A percentile compares a stretch with the other conserved stretches of the same genome.
Conservation (phyloP, 129 eudicot species). For the Centaurea solstitialis region DNA sequence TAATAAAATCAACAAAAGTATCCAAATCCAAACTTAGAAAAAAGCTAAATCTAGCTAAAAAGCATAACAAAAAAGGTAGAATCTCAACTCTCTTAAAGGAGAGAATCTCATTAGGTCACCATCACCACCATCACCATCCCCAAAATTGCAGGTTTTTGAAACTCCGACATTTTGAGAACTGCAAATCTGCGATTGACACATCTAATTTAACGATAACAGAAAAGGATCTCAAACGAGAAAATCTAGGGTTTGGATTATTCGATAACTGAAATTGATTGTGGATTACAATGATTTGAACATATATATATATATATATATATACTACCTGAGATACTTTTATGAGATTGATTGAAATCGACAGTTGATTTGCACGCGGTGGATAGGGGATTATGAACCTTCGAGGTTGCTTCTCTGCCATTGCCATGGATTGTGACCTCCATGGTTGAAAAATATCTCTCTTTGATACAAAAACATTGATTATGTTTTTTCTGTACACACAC, state of each 20-base stretch:
- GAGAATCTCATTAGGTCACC: not conserved
- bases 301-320: not conserved
- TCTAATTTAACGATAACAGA: not conserved
- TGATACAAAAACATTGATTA: no score
- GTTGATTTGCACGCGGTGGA: not conserved
- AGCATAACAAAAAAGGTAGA: not conserved
- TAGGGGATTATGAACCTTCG: not conserved
- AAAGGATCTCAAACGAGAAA: not conserved
- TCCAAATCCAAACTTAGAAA: not conserved
- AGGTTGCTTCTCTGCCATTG: not conserved
- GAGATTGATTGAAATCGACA: not conserved
- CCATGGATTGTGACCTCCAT: not conserved
- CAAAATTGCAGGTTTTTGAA: not conserved
- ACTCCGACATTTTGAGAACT: not conserved
- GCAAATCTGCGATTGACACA: not conserved
- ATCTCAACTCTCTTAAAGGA: constrained; percentile 14
- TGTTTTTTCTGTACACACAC: not conserved
- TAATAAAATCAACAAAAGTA: not conserved
- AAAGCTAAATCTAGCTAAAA: not conserved
- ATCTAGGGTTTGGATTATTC: not conserved
- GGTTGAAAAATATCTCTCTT: not conserved
- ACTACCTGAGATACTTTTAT: not conserved
- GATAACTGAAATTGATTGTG: not conserved
- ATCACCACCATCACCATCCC: constrained; percentile 4
- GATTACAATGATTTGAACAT: not conserved